Evolutionary conservation across 2,329 filamentous ascomycete species (phyloP).

Genomic region (Penicillium hordei): DNA sequence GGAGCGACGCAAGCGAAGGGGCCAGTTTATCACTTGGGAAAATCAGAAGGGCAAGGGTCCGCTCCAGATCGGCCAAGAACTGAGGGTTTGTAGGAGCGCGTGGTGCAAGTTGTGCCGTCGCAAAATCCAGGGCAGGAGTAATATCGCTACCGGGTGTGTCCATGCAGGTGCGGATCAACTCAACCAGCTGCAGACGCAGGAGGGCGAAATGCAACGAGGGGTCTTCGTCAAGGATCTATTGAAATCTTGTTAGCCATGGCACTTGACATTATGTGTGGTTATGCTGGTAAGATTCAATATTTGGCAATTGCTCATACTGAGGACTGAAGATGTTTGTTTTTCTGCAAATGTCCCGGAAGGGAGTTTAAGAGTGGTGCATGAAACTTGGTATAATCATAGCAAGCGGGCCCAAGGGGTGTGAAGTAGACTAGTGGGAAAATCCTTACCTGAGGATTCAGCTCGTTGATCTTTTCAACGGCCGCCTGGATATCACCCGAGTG

Average conservation of each 20-base stretch:
- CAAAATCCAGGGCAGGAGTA: conserved; percentile 77
- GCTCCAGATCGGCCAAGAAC: conserved; percentile 84
- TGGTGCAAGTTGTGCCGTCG: conserved; percentile 81
- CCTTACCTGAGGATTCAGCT: conserved; percentile 85
- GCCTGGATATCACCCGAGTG: conserved; percentile 80
- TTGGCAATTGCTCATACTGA: conserved; percentile 70
- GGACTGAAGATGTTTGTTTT: conserved; percentile 73
- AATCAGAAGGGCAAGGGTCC: conserved; percentile 88
- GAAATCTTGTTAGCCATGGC: conserved; percentile 25
- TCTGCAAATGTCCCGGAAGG: conserved; percentile 83
- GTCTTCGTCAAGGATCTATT: conserved; percentile 81
- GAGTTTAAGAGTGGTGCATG: conserved; percentile 99
- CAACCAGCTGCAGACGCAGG: conserved; percentile 85
- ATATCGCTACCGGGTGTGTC: conserved; percentile 69
- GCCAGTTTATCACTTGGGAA: conserved; percentile 80
- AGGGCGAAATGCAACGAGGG: conserved; percentile 84
- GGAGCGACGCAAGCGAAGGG: conserved; percentile 70
- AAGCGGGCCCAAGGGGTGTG: conserved; percentile 32
- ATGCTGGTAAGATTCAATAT: conserved; percentile 14
- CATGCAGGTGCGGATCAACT: conserved; percentile 80
- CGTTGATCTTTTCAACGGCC: conserved; percentile 84
- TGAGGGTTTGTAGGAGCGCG: conserved; percentile 76
- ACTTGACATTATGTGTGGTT: conserved; percentile 14
- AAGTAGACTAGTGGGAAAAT: conserved; percentile 10
- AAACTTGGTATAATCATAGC: conserved; percentile 93